phyloP scores from a whole-genome alignment of 805 yeast species.

The Hanseniaspora opuntiae region DNA sequence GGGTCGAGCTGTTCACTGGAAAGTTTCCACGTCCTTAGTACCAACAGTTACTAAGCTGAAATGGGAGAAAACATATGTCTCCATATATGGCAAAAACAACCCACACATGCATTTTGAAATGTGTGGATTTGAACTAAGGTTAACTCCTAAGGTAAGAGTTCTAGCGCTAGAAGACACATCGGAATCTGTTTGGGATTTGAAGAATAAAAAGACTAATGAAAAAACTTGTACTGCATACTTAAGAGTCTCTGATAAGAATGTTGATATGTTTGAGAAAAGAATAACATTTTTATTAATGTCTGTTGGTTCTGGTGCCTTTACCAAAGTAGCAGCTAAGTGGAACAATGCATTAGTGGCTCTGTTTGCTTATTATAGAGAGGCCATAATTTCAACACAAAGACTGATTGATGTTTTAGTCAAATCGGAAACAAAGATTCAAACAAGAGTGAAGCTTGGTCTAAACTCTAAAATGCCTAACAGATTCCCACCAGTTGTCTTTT shows the following conservation, averaged over 20 bases:
- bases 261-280: slow-evolving; percentile 66
- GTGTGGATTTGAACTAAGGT: slow-evolving; percentile 91
- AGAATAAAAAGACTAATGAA: slow-evolving; percentile 58
- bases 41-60: slow-evolving; percentile 52
- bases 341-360: slow-evolving; percentile 78
- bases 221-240: slow-evolving; percentile 79
- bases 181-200: slow-evolving; percentile 88
- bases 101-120: slow-evolving; percentile 77
- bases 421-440: slow-evolving; percentile 86
- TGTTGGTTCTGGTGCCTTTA: slow-evolving; percentile 88
- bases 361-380: slow-evolving; percentile 85
- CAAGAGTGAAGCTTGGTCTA: slow-evolving; percentile 82
- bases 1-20: slow-evolving; percentile 90
- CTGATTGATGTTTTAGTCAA: slow-evolving; percentile 72
- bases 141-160: slow-evolving; percentile 59
- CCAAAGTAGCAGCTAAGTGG: slow-evolving; percentile 92
- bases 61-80: slow-evolving; percentile 72
- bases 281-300: slow-evolving; percentile 86
- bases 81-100: slow-evolving; percentile 82
- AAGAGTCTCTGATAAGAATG: slow-evolving; percentile 69
- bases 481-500: slow-evolving; percentile 96
- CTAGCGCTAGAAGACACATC: slow-evolving; percentile 39
- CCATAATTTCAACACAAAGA: slow-evolving; percentile 68
- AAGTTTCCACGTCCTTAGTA: slow-evolving; percentile 68
- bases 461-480: slow-evolving; percentile 97